phyloP scores from a whole-genome alignment of 768 basidiomycete species.

The Jaapia argillacea region DNA sequence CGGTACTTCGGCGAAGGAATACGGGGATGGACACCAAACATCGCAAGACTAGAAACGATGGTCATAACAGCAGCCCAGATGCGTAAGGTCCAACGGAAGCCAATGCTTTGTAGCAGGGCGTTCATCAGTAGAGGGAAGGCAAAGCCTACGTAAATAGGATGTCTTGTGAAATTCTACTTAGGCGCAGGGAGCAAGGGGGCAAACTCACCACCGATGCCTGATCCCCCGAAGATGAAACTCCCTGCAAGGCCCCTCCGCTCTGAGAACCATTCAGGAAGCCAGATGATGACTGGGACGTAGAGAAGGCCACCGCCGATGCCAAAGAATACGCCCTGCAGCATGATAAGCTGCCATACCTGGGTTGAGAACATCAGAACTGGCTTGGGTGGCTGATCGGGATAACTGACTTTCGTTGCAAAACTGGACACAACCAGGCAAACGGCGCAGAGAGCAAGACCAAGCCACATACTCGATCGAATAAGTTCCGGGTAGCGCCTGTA shows the following conservation, averaged over 20 bases:
- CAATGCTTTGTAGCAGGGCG: constrained; percentile 8
- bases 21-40: constrained; percentile 12
- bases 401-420: constrained; percentile 10
- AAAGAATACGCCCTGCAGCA: no score
- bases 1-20: constrained; percentile 11
- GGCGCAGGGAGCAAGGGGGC: no score
- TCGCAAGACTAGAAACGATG: constrained; percentile 8
- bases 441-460: constrained; percentile 9
- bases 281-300: not conserved
- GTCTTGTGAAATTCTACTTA: no score
- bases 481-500: constrained; percentile 12
- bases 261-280: not conserved
- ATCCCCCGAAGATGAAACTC: no score
- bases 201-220: constrained; percentile 12
- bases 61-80: constrained; percentile 9
- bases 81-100: constrained; percentile 13
- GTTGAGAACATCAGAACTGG: constrained; percentile 2
- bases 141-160: constrained; percentile 10
- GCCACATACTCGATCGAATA: constrained; percentile 8
- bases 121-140: constrained; percentile 12
- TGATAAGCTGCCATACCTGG: constrained; percentile 14
- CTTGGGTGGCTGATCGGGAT: no score
- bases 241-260: no score
- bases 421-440: constrained; percentile 10
- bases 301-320: not conserved